Evolutionary conservation across 148 eudicot species (phyloP), one percentile per base, ranked within the genome.

Genomic region (Chenopodium quinoa): DNA sequence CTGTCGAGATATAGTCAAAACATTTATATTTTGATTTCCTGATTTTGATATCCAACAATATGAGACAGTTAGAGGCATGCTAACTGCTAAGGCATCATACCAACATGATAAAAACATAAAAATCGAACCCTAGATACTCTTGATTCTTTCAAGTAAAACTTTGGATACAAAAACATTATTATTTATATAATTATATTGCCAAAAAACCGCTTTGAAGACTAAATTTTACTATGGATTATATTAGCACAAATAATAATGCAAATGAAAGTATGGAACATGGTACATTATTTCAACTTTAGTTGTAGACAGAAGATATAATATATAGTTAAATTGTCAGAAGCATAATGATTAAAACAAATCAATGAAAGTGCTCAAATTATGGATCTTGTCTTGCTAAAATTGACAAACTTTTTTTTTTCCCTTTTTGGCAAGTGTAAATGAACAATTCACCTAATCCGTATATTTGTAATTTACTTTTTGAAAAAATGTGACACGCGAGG

Each of bases 341-440:
- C 78, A 75, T 32, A 75, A 75, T 75, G 64, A 75, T 75, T 65
- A 56, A 48, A 29, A 17, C 12, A 52, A 29, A 54, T 52, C 44
- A 54, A 75, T 75, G 78, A 56, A 54, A 75, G 65, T 56, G 78
- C 46, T 75, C n/a, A 58, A 58, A 2, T 54, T 75, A 11, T 52
- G 66, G 78, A 75, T 75, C 40, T 75, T 75, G 78, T 54, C 65
- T 31, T 75, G 29, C 46, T 34, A 31, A 54, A 75, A 72, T 31
- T 75, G 46, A 75, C 31, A 4, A 40, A 16, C 1, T 17, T 1
- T 9, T 52, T 9, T 52, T 50, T 13, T 54, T 31, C 48, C 78
- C 37, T 47, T 56, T 75, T 29, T 13, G 65, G 46, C 65, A 75
- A 75, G 52, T 16, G 54, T 46, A 44, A 72, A 1, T 17, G 11